phyloP scores from a whole-genome alignment of 768 basidiomycete species.

The Psilocybe sp. region DNA sequence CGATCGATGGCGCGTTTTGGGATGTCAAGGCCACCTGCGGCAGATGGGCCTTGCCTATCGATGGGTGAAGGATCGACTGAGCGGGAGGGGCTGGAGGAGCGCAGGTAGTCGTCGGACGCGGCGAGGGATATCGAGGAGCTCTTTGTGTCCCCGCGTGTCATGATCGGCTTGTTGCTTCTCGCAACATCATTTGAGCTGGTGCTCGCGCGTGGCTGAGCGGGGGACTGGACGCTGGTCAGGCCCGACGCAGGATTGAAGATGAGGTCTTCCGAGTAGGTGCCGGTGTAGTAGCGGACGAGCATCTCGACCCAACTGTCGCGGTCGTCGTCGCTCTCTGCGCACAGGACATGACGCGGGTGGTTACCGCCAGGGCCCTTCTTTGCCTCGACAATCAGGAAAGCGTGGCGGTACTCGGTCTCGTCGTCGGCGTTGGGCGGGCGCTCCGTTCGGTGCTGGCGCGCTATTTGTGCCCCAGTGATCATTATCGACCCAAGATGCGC shows the following conservation, averaged over 20 bases:
- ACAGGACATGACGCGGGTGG: slow-evolving; percentile 85
- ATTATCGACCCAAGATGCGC: slow-evolving; percentile 86
- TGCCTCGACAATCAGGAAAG: slow-evolving; percentile 93
- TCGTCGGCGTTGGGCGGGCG: slow-evolving; percentile 60
- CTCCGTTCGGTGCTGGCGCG: slow-evolving; percentile 78
- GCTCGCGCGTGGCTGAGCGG: slow-evolving; percentile 55
- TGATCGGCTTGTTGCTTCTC: slow-evolving; percentile 30
- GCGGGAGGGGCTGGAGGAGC: slow-evolving; percentile 54
- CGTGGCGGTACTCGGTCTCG: slow-evolving; percentile 94
- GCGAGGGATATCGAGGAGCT: slow-evolving; percentile 1
- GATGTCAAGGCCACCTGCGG: slow-evolving; percentile 28
- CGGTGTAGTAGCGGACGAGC: slow-evolving; percentile 84
- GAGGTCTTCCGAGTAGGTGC: slow-evolving; percentile 74
- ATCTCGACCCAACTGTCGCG: slow-evolving; percentile 94
- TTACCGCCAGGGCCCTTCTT: slow-evolving; percentile 69
- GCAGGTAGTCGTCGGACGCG: slow-evolving; percentile 31
- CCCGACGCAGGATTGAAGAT: slow-evolving; percentile 36
- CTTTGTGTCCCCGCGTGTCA: too few species aligned
- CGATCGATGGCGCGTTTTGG: slow-evolving; percentile 33
- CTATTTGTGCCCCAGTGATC: slow-evolving; percentile 93
- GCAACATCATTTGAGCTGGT: slow-evolving; percentile 39
- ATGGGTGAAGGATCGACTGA: slow-evolving; percentile 48
- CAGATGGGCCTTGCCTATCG: slow-evolving; percentile 32
- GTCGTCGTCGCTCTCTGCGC: slow-evolving; percentile 93
- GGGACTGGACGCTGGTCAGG: slow-evolving; percentile 24